Evolutionary conservation across 805 yeast genomes (phyloP).

Genomic region (Candida sithepensis): DNA sequence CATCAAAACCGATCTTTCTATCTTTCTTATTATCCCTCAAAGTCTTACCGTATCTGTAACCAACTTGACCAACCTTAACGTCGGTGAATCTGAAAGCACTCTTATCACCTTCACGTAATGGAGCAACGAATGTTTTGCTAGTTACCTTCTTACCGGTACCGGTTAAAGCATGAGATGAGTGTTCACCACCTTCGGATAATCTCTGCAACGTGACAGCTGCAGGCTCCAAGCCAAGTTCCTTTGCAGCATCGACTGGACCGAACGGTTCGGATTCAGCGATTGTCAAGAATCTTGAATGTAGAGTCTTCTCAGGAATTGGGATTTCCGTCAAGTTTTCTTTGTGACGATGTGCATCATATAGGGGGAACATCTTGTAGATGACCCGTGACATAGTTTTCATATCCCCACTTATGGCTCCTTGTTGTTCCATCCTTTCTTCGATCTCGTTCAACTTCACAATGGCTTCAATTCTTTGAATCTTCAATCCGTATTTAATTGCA

Average conservation of each 20-base stretch:
- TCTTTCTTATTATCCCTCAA: constrained; percentile 86
- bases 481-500: constrained; percentile 74
- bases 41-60: constrained; percentile 87
- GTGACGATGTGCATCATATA: constrained; percentile 44
- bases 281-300: constrained; percentile 77
- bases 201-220: constrained; percentile 74
- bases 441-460: constrained; percentile 62
- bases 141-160: constrained; percentile 18
- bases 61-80: constrained; percentile 80
- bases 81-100: constrained; percentile 69
- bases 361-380: constrained; percentile 80
- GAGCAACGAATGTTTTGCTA: constrained; percentile 47
- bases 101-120: constrained; percentile 65
- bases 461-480: constrained; percentile 89
- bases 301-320: constrained; percentile 82
- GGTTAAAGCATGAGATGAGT: constrained; percentile 35
- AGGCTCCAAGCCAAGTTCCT: constrained; percentile 78
- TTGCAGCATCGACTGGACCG: constrained; percentile 94
- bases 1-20: constrained; percentile 69
- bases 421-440: constrained; percentile 56
- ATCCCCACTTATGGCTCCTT: constrained; percentile 54
- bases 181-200: constrained; percentile 58
- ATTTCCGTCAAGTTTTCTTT: constrained; percentile 89
- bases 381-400: constrained; percentile 54
- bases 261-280: constrained; percentile 94